These are phyloP conservation scores for Pseudogymnoascus sp. DNA, from an alignment of 2,329 filamentous ascomycete species.

Conservation along the genomic window DNA sequence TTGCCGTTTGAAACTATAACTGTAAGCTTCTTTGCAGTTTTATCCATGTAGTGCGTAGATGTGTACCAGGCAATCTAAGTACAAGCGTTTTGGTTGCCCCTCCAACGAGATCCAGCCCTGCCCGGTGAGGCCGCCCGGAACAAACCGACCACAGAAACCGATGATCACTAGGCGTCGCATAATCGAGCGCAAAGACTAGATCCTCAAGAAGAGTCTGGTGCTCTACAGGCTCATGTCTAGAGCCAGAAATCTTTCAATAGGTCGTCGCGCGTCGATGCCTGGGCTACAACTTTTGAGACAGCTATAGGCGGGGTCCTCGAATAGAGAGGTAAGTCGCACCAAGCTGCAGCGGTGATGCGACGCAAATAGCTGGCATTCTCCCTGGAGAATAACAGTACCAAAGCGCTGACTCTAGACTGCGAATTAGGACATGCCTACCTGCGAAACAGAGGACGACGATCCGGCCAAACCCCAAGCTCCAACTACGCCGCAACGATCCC, in stretches of 20 bases:
- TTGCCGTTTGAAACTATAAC: background rate
- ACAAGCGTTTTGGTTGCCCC: background rate
- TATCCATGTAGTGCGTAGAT: background rate
- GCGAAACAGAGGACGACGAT: conserved; percentile 7
- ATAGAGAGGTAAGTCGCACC: conserved; percentile 3
- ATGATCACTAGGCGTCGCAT: background rate
- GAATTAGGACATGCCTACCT: conserved; percentile 11
- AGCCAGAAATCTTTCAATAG: background rate
- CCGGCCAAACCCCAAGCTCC: conserved; percentile 11
- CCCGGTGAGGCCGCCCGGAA: background rate
- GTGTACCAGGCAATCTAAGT: background rate
- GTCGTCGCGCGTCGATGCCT: background rate
- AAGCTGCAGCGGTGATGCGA: background rate
- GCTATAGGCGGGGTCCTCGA: background rate
- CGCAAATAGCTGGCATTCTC: background rate
- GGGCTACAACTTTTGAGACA: background rate
- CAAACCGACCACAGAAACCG: conserved; percentile 4
- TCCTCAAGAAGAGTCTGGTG: background rate
- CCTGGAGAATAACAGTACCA: background rate
- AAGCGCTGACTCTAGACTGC: background rate
- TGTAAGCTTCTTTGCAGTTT: background rate
- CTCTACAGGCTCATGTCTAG: conserved; percentile 4
- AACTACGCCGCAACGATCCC: conserved; percentile 15
- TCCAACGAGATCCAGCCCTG: background rate
- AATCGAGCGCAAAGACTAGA: background rate